phyloP scores from a whole-genome alignment of 768 basidiomycete species.

The Suillus tomentosus region DNA sequence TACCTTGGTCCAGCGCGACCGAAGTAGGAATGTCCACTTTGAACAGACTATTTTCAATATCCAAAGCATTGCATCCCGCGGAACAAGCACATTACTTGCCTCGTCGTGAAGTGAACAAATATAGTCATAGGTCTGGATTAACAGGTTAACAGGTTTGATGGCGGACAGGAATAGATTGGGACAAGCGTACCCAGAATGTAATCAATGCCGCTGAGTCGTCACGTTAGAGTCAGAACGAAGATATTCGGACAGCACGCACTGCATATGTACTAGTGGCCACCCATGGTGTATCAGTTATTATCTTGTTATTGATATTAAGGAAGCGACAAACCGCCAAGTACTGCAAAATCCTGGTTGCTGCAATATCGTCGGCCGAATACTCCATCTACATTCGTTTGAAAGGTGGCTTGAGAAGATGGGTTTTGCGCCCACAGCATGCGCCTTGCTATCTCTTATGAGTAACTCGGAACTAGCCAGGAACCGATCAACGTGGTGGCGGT shows the following conservation, averaged over 20 bases:
- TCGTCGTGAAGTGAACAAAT: neutral
- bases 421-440: neutral
- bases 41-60: neutral
- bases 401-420: neutral
- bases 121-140: neutral
- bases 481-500: neutral
- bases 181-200: neutral
- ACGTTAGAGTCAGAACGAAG: neutral
- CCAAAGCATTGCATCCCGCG: neutral
- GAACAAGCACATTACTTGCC: neutral
- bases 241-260: neutral
- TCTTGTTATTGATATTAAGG: neutral
- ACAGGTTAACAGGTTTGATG: neutral
- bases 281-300: neutral
- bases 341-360: neutral
- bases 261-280: slow-evolving; percentile 2
- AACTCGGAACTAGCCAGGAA: neutral
- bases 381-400: neutral
- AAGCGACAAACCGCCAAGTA: neutral
- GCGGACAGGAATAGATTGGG: neutral
- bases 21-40: neutral
- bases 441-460: neutral
- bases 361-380: neutral
- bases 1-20: neutral
- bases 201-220: neutral